phyloP scores from a whole-genome alignment of 495 filamentous ascomycete genomes.

The Daldinia decipiens region DNA sequence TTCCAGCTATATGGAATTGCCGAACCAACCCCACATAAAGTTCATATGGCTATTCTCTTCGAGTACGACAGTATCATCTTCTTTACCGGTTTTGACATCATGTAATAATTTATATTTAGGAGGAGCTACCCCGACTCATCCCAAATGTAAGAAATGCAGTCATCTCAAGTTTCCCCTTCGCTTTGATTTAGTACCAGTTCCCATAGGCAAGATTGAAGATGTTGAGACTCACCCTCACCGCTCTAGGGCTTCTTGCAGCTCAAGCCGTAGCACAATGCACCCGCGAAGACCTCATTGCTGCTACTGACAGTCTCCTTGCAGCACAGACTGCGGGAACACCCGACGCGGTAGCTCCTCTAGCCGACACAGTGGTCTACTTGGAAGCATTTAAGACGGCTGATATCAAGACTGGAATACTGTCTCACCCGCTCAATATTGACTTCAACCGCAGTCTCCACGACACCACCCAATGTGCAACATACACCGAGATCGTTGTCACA shows the following conservation, averaged over 20 bases:
- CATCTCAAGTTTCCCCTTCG: conserved; percentile 8
- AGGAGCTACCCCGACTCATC: conserved; percentile 23
- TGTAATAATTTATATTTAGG: conserved; percentile 37
- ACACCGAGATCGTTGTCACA: conserved; percentile 61
- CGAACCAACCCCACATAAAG: conserved; percentile 43
- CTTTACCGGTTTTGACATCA: conserved; percentile 40
- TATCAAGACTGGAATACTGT: conserved; percentile 53
- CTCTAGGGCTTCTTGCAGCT: conserved; percentile 36
- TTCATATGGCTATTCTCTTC: conserved; percentile 50
- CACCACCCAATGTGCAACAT: conserved; percentile 61
- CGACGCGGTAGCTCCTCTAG: conserved; percentile 43
- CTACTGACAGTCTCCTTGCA: conserved; percentile 55
- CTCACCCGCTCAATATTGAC: conserved; percentile 56
- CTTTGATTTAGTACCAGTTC: conserved; percentile 15
- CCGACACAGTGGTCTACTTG: conserved; percentile 46
- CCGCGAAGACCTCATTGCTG: conserved; percentile 53
- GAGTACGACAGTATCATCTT: conserved; percentile 43
- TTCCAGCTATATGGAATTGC: conserved; percentile 47
- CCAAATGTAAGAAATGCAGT: conserved; percentile 11
- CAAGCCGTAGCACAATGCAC: conserved; percentile 49
- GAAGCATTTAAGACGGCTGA: conserved; percentile 56
- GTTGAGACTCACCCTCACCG: conserved; percentile 38
- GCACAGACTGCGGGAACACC: conserved; percentile 57
- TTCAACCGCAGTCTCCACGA: conserved; percentile 61
- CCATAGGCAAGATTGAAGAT: conserved; percentile 28